phyloP scores from a whole-genome alignment of 768 basidiomycete genomes.

The Leucosporidium creatinivorum region DNA sequence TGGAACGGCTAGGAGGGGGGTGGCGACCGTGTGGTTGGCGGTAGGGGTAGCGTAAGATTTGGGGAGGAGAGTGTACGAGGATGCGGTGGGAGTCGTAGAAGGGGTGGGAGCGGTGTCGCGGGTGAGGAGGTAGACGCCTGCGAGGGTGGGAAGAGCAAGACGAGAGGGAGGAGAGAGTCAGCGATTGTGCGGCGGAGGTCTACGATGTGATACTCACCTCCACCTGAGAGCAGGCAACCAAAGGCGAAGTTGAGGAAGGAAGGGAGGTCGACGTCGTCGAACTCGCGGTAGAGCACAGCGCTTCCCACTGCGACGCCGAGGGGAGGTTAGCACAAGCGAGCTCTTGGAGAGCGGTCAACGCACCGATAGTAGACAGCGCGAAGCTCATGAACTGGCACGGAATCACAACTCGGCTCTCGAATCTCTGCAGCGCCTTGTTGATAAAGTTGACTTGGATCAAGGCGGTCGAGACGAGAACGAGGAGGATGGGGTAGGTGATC shows the following conservation, averaged over 20 bases:
- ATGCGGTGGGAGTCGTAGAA: background rate
- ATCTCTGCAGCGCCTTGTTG: constrained; percentile 59
- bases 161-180: background rate
- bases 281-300: constrained; percentile 89
- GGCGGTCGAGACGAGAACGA: constrained; percentile 49
- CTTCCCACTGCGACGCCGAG: constrained; percentile 63
- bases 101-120: background rate
- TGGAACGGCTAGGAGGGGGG: background rate
- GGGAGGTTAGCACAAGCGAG: too few relatives aligned
- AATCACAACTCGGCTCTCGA: constrained; percentile 91
- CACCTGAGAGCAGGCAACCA: constrained; percentile 10
- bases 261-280: constrained; percentile 45
- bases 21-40: background rate
- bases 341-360: too few relatives aligned
- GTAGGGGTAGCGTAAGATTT: background rate
- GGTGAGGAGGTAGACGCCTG: constrained; percentile 28
- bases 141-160: background rate
- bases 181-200: too few relatives aligned
- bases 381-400: constrained; percentile 93
- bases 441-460: constrained; percentile 42
- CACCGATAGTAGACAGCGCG: constrained; percentile 73
- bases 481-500: constrained; percentile 74
- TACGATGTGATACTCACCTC: constrained; percentile 10
- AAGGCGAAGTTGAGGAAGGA: constrained; percentile 21
- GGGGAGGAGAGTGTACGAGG: background rate